Evolutionary conservation across 164 flowering plant species (phyloP), one percentile per base, ranked within the genome.

Genomic region (Cinnamomum micranthum): DNA sequence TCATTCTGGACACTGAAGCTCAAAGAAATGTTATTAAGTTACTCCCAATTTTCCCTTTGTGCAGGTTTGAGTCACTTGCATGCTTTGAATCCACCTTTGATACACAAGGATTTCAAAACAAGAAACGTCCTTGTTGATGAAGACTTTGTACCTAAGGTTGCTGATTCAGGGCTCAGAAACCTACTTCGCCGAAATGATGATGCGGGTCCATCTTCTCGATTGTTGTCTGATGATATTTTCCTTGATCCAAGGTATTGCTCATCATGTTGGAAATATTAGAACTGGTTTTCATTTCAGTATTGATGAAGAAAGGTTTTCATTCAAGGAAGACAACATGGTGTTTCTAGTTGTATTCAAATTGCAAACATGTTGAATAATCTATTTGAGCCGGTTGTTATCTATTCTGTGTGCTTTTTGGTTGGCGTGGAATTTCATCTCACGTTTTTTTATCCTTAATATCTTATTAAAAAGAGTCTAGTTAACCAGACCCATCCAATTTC

Each of bases 101-200:
- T 90, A 70, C 98, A 94, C 76, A 91, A 89, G 82, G 87, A 91
- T 78, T 94, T 94, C 85, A 94, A 89, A 78, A 94, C 98, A 50
- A 82, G 85, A 65, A 92, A 94, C 77, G 97, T 94, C 71, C 95
- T 94, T 74, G 97, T 92, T n/a, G 95, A 94, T 85, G 97, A 90
- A 77, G 86, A 91, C 77, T 88, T 91, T 71, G 85, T 89, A 59
- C 87, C 97, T 58, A 94, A 92, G 80, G 95, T 94, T 77, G 93
- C 98, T 41, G 98, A 92, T 86, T 92, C 97, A n/a, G 98, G 98
- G 69, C 78, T 92, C 33, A 85, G 82, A 47, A 85, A 91, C 79
- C 84, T 94, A 75, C 88, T 92, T 71, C 90, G 86, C 64, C 83
- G 87, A 80, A 77, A 75, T 82, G 92, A 89, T 76, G 66, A 78